Percentiles rank a stretch among this genome's conserved stretches.
Conservation (phyloP, 345 rosid species). For the Populus pruinosa region DNA sequence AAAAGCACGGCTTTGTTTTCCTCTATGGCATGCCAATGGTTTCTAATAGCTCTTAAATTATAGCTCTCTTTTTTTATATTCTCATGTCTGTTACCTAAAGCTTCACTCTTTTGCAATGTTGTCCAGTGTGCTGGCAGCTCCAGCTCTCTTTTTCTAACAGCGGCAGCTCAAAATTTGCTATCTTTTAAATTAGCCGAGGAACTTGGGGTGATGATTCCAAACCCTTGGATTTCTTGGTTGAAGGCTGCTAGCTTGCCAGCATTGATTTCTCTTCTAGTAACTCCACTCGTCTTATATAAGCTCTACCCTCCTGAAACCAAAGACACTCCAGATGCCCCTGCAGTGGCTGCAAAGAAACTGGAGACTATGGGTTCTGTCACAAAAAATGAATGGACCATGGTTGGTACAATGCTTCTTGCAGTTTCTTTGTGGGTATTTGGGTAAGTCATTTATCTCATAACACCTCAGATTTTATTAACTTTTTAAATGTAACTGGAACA, state of each 20-base stretch:
- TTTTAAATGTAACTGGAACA: background rate
- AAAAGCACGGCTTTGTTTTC: background rate
- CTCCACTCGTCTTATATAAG: slow-evolving; percentile 75
- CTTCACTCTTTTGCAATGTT: slow-evolving; percentile 26
- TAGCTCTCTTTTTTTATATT: background rate
- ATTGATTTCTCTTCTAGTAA: slow-evolving; percentile 59
- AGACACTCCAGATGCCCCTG: slow-evolving; percentile 96
- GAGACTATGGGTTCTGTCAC: slow-evolving; percentile 80
- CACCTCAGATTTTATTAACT: background rate
- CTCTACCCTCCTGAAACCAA: slow-evolving; percentile 93
- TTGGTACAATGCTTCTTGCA: slow-evolving; percentile 87
- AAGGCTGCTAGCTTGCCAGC: slow-evolving; percentile 93
- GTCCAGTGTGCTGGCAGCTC: slow-evolving; percentile 80
- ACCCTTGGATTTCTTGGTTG: slow-evolving; percentile 96
- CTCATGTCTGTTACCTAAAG: slow-evolving; percentile 16
- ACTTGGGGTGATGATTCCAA: slow-evolving; percentile 71
- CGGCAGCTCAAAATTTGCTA: slow-evolving; percentile 92
- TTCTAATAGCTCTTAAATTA: background rate
- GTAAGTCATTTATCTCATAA: slow-evolving; percentile 35
- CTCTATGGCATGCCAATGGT: background rate
- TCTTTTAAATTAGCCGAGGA: slow-evolving; percentile 94
- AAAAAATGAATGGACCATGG: slow-evolving; percentile 85
- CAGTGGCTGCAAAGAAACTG: slow-evolving; percentile 74
- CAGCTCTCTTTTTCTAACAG: slow-evolving; percentile 94
- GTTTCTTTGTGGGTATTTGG: slow-evolving; percentile 91